Evolutionary conservation across 371 early-diverging fungal species (phyloP).

Genomic region (Haplosporangium sp.): DNA sequence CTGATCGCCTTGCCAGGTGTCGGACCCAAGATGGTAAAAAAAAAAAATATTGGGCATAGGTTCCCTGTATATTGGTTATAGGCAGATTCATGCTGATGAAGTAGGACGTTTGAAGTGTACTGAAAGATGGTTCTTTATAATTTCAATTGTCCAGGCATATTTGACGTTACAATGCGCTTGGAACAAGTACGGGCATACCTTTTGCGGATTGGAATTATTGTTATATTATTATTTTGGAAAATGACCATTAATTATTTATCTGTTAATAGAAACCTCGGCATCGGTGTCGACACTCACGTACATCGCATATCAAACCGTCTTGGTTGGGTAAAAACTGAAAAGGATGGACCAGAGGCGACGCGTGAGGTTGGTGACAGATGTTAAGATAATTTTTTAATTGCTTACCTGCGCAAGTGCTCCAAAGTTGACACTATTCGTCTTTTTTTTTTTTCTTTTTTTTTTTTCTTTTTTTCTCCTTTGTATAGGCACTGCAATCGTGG

Average conservation of each 20-base stretch:
- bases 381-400: no score
- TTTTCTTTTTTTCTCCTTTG: no score
- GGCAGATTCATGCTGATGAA: no score
- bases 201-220: no score
- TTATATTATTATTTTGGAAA: slow-evolving; percentile 2
- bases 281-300: slow-evolving; percentile 99
- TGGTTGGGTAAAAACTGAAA: slow-evolving; percentile 85
- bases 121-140: not conserved
- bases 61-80: no score
- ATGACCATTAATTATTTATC: not conserved
- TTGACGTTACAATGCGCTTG: slow-evolving; percentile 89
- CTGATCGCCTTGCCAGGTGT: slow-evolving; percentile 91
- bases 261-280: slow-evolving; percentile 78
- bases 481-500: slow-evolving; percentile 82
- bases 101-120: no score
- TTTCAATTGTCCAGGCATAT: slow-evolving; percentile 65
- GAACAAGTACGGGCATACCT: slow-evolving; percentile 68
- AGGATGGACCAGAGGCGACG: slow-evolving; percentile 83
- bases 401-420: no score
- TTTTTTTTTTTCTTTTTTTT: no score
- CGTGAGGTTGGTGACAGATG: slow-evolving; percentile 65
- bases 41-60: not conserved
- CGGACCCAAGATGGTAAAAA: slow-evolving; percentile 95
- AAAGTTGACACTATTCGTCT: no score
- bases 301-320: slow-evolving; percentile 94